Conservation (phyloP, 2,329 filamentous ascomycete species). For the Teratosphaeria viscida region DNA sequence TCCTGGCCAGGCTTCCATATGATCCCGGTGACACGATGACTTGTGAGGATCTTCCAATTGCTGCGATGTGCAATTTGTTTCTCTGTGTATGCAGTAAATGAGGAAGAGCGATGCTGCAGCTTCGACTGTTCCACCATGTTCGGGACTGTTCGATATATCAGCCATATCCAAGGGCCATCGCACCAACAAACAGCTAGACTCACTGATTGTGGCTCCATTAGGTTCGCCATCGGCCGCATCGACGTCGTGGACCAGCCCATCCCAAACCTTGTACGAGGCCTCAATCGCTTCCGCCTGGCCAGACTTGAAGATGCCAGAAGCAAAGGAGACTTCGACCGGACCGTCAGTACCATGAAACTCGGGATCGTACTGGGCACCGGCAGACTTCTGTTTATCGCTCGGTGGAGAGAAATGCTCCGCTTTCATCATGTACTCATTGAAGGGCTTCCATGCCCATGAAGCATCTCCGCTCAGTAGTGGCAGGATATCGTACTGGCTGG, state of each 20-base stretch:
- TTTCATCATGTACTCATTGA: constrained; percentile 18
- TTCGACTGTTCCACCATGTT: constrained; percentile 16
- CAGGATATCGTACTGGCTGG: constrained; percentile 19
- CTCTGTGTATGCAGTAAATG: constrained; percentile 17
- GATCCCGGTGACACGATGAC: constrained; percentile 17
- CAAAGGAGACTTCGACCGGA: constrained; percentile 16
- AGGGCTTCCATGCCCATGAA: constrained; percentile 14
- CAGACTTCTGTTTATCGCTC: constrained; percentile 3
- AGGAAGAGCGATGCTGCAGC: constrained; percentile 16
- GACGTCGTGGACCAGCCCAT: constrained; percentile 8
- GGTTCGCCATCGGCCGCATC: constrained; percentile 17
- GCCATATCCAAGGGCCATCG: background rate
- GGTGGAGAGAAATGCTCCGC: constrained; percentile 18
- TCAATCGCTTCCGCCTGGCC: constrained; percentile 15
- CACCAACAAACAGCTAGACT: constrained; percentile 2
- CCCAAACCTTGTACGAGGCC: constrained; percentile 12
- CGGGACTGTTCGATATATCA: background rate
- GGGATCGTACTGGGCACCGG: constrained; percentile 12
- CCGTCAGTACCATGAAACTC: constrained; percentile 11
- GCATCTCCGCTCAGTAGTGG: constrained; percentile 19
- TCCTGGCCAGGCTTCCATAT: background rate
- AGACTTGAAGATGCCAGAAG: constrained; percentile 14
- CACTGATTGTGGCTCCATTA: constrained; percentile 14
- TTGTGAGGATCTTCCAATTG: constrained; percentile 18
- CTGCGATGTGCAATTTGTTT: constrained; percentile 12